These are phyloP conservation scores for Pterocarpus macrocarpus DNA, from an alignment of 306 rosid genomes.

Conservation along the genomic window DNA sequence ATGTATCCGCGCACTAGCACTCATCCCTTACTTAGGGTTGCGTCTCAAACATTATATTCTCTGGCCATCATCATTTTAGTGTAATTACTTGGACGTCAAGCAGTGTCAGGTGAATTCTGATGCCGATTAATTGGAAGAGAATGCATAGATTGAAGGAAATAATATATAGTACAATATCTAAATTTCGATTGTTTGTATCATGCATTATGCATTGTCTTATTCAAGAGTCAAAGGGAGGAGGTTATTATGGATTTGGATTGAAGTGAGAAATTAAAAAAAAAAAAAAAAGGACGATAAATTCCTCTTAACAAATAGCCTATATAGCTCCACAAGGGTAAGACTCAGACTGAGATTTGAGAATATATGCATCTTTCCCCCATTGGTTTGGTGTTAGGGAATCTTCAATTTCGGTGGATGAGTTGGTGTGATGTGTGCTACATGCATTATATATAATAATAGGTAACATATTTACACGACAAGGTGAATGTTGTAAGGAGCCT, in stretches of 20 bases:
- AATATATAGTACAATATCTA: background rate
- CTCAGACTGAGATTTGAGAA: background rate
- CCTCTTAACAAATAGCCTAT: background rate
- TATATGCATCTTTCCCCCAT: background rate
- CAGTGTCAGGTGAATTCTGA: constrained; percentile 39
- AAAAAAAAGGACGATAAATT: background rate
- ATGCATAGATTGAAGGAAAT: background rate
- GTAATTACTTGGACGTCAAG: constrained; percentile 5
- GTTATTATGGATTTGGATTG: background rate
- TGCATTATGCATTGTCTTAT: constrained; percentile 29
- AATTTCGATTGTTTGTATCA: background rate
- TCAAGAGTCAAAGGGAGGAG: constrained; percentile 9
- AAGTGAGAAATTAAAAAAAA: background rate
- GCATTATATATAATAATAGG: background rate
- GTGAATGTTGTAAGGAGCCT: background rate
- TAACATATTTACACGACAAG: background rate
- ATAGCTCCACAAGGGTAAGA: background rate
- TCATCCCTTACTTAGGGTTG: constrained; percentile 1
- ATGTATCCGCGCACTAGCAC: too few relatives aligned
- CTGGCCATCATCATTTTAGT: background rate
- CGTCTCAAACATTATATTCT: background rate
- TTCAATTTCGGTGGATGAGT: background rate
- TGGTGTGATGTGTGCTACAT: background rate
- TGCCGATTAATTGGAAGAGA: background rate
- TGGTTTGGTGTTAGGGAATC: constrained; percentile 12